Evolutionary conservation across 2,329 filamentous ascomycete species (phyloP).

Genomic region (Cladosporium sphaerospermum): DNA sequence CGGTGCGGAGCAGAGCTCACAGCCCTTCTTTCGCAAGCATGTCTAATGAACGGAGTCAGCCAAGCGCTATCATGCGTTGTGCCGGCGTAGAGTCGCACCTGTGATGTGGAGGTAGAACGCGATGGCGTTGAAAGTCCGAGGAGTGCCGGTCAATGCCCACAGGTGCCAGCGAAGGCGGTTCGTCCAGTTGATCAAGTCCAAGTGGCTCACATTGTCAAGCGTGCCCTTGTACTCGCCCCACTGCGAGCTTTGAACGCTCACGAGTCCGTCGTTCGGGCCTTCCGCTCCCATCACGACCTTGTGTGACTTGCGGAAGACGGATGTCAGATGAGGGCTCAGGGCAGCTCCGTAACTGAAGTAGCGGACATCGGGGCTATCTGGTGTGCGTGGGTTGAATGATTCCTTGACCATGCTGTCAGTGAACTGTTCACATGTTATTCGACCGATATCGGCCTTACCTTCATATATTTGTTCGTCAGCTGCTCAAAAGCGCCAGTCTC

Average conservation of each 20-base stretch:
- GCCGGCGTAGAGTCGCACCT: slow-evolving; percentile 37
- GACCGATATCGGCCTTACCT: slow-evolving; percentile 11
- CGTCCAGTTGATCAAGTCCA: slow-evolving; percentile 62
- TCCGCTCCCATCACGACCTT: slow-evolving; percentile 49
- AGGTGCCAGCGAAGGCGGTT: slow-evolving; percentile 55
- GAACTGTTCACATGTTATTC: too few species aligned
- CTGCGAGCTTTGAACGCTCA: slow-evolving; percentile 55
- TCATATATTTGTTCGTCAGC: slow-evolving; percentile 54
- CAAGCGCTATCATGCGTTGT: not conserved
- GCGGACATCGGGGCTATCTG: slow-evolving; percentile 48
- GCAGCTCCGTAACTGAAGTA: slow-evolving; percentile 61
- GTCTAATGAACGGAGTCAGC: slow-evolving; percentile 20
- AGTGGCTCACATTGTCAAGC: slow-evolving; percentile 55
- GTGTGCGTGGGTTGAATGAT: slow-evolving; percentile 54
- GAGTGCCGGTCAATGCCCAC: slow-evolving; percentile 49
- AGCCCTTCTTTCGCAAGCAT: slow-evolving; percentile 37
- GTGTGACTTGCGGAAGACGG: slow-evolving; percentile 52
- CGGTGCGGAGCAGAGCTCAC: slow-evolving; percentile 15
- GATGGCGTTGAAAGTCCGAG: slow-evolving; percentile 57
- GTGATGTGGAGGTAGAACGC: slow-evolving; percentile 60
- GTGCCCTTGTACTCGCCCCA: slow-evolving; percentile 62
- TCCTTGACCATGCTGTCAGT: slow-evolving; percentile 22
- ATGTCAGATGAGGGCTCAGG: slow-evolving; percentile 50
- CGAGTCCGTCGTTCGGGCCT: slow-evolving; percentile 57
- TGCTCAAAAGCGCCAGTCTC: slow-evolving; percentile 58